Evolutionary conservation across 106 monocot genomes (phyloP), one percentile per base, ranked within the genome.

Genomic region (Agapanthus africanus): DNA sequence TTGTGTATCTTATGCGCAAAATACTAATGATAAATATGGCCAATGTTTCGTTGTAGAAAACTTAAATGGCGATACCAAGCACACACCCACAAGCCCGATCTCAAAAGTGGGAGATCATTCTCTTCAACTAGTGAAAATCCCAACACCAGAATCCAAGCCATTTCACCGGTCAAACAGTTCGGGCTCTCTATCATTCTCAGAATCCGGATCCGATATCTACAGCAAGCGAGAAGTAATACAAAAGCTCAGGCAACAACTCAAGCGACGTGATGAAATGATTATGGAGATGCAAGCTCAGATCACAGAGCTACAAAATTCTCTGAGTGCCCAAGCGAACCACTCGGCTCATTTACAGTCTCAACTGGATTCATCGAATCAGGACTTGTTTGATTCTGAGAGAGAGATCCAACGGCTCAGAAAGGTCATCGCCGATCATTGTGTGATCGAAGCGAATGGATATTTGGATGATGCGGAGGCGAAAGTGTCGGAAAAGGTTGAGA

Each of bases 191-290:
- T 66, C 59, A 1, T n/a, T n/a, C n/a, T 83, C 82, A 0, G 82
- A 83, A 49, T 78, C 74, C 6, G 82, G 82, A 38, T 83, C 82
- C 0, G 82, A 83, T 36, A 74, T 78, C 9, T 74, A 74, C 60
- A 78, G 36, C 74, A 78, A 63, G 60, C 56, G 82, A 40, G 82
- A 83, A 66, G 82, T 78, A 16, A 78, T 78, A 39, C 59, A 75
- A 37, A 83, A 78, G 65, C 70, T 83, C 3, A 30, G 82, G 25
- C 78, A 75, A 30, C 82, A 83, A 51, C 65, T 83, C n/a, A 78
- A 71, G 59, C 70, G 75, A 21, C 65, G 82, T n/a, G 82, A 83
- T 41, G 82, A 83, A 42, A 83, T 83, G 82, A 78, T 83, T 22
- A 27, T 79, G 66, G 83, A 83, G 26, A 83, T 83, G 79, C 83